Evolutionary conservation across 768 basidiomycete species (phyloP).

Genomic region (Crepidotus variabilis): DNA sequence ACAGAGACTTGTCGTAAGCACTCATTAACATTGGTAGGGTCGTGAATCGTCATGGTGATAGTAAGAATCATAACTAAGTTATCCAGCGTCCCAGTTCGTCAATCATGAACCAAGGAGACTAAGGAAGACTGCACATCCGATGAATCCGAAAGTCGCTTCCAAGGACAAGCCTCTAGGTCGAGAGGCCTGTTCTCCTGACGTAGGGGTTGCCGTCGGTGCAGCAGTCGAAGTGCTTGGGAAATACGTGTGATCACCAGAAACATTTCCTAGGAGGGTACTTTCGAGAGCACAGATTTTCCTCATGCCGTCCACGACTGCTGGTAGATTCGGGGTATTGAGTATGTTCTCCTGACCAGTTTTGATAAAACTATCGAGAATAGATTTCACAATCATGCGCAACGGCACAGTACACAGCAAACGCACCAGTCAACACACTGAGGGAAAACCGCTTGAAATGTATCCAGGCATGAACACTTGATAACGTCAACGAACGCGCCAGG

Average conservation of each 20-base stretch:
- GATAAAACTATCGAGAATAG: slow-evolving; percentile 39
- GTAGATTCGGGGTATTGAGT: slow-evolving; percentile 42
- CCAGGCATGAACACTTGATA: slow-evolving; percentile 60
- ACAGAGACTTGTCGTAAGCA: too few relatives aligned
- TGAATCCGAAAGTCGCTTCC: not conserved
- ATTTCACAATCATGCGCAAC: not conserved
- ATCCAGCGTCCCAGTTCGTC: too few relatives aligned
- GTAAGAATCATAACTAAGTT: too few relatives aligned
- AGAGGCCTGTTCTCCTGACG: not conserved
- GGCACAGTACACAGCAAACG: slow-evolving; percentile 9
- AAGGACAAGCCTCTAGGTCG: not conserved
- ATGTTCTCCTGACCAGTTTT: slow-evolving; percentile 54
- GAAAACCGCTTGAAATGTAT: slow-evolving; percentile 40
- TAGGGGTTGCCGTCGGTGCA: not conserved
- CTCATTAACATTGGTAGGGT: too few relatives aligned
- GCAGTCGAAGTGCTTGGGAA: not conserved
- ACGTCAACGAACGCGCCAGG: slow-evolving; percentile 59
- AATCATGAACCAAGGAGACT: too few relatives aligned
- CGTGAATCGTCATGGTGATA: too few relatives aligned
- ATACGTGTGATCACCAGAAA: slow-evolving; percentile 35
- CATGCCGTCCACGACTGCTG: slow-evolving; percentile 45
- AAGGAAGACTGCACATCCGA: not conserved
- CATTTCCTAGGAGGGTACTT: slow-evolving; percentile 51
- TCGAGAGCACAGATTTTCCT: slow-evolving; percentile 47
- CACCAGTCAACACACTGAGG: slow-evolving; percentile 72